A percentile compares a stretch with the other conserved stretches of the same genome.
These are phyloP conservation scores for Fremontodendron californicum DNA, from an alignment of 345 rosid species.

Conservation along the genomic window DNA sequence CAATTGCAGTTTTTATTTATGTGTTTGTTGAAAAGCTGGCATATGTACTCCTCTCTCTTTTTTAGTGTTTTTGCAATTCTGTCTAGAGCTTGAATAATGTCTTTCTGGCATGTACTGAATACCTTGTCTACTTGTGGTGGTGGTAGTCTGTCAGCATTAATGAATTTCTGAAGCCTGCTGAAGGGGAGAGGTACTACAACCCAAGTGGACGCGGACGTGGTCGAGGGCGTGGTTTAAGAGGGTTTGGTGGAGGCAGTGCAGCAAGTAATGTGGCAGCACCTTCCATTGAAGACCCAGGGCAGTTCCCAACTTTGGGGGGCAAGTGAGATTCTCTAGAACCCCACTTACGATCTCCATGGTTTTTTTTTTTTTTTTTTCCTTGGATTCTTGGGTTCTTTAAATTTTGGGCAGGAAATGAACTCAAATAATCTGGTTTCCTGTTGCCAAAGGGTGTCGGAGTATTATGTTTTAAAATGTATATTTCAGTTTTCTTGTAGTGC, in stretches of 20 bases:
- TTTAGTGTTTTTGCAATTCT: neutral
- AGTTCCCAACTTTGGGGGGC: conserved; percentile 66
- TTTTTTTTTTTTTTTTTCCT: too few relatives aligned
- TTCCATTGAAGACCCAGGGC: conserved; percentile 54
- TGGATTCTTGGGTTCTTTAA: conserved; percentile 29
- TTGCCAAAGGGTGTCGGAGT: neutral
- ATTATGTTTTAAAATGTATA: neutral
- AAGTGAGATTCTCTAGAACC: conserved; percentile 33
- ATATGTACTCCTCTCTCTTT: neutral
- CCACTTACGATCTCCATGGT: neutral
- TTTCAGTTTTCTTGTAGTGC: conserved; percentile 25
- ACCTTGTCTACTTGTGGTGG: neutral
- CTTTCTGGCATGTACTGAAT: neutral
- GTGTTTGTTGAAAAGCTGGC: neutral
- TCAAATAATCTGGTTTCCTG: conserved; percentile 37
- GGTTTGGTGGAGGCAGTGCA: conserved; percentile 25
- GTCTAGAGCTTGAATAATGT: neutral
- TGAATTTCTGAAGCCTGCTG: too few relatives aligned
- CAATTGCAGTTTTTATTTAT: neutral
- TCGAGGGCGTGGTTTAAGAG: conserved; percentile 44
- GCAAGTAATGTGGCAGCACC: conserved; percentile 42
- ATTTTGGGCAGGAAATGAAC: conserved; percentile 27
- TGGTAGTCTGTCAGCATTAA: conserved; percentile 58
- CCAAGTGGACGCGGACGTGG: conserved; percentile 45
- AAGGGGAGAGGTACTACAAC: conserved; percentile 44